A percentile compares a stretch with the other conserved stretches of the same genome.
These are phyloP conservation scores for Triangularia verruculosa DNA, from an alignment of 2,329 filamentous ascomycete genomes.

Conservation along the genomic window DNA sequence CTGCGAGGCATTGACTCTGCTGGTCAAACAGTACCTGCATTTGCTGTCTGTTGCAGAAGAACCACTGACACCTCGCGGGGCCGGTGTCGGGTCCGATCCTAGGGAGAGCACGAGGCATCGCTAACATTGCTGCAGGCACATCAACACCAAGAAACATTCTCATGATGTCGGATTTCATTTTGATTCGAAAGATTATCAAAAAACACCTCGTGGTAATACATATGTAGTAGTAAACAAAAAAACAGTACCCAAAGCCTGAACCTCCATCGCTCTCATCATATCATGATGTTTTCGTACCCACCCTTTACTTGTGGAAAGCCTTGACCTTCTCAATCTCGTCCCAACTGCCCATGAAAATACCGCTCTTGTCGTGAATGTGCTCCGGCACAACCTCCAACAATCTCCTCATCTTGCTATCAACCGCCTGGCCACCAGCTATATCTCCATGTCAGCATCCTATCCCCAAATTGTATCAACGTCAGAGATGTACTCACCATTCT, in stretches of 20 bases:
- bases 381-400: conserved; percentile 89
- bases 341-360: conserved; percentile 93
- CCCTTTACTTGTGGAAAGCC: conserved; percentile 66
- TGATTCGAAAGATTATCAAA: conserved; percentile 7
- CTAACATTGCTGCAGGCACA: neutral
- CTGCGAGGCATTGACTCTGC: neutral
- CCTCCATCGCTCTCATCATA: neutral
- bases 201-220: neutral
- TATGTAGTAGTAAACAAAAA: conserved; percentile 10
- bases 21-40: neutral
- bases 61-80: neutral
- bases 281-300: neutral
- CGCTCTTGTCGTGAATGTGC: conserved; percentile 90
- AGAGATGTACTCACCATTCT: conserved; percentile 70
- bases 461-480: neutral
- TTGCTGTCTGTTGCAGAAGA: neutral
- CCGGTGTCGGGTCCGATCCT: neutral
- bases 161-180: neutral
- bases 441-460: neutral
- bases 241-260: neutral
- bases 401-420: conserved; percentile 86
- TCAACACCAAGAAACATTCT: neutral
- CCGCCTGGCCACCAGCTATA: conserved; percentile 82
- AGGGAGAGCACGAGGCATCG: neutral
- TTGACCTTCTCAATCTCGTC: conserved; percentile 97